A percentile compares a stretch with the other conserved stretches of the same genome.
phyloP scores from a whole-genome alignment of 768 basidiomycete species.

The Macrolepiota albuminosa region DNA sequence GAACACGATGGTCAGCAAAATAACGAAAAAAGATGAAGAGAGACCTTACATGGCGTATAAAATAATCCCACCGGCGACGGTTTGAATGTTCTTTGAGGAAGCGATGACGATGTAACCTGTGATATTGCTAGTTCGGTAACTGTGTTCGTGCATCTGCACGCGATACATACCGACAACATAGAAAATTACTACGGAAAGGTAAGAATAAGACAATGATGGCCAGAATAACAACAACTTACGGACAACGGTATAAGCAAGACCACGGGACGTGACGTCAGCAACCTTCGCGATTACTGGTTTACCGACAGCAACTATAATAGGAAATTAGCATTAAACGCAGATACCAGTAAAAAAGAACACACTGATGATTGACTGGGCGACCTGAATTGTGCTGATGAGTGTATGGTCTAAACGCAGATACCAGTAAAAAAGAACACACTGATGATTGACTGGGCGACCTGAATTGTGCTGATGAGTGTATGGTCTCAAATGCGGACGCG shows the following conservation, averaged over 20 bases:
- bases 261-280: constrained; percentile 66
- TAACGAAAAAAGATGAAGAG: constrained; percentile 6
- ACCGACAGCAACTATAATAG: constrained; percentile 31
- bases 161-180: constrained; percentile 49
- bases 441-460: constrained; percentile 50
- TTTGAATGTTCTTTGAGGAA: constrained; percentile 19
- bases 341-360: constrained; percentile 6
- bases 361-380: constrained; percentile 54
- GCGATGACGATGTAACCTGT: too few relatives aligned
- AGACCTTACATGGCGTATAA: constrained; percentile 48
- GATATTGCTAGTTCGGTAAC: background rate
- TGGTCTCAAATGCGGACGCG: constrained; percentile 49
- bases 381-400: constrained; percentile 49
- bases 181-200: constrained; percentile 36
- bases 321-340: background rate
- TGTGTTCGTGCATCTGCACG: background rate
- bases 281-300: constrained; percentile 75
- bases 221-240: constrained; percentile 31
- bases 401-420: constrained; percentile 33
- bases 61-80: constrained; percentile 50
- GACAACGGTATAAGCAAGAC: constrained; percentile 54
- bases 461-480: constrained; percentile 50
- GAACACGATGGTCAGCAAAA: constrained; percentile 17
- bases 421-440: constrained; percentile 25
- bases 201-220: background rate